Conservation (phyloP, 225 moss, liverwort and hornwort species). For the Bryum argenteum region DNA sequence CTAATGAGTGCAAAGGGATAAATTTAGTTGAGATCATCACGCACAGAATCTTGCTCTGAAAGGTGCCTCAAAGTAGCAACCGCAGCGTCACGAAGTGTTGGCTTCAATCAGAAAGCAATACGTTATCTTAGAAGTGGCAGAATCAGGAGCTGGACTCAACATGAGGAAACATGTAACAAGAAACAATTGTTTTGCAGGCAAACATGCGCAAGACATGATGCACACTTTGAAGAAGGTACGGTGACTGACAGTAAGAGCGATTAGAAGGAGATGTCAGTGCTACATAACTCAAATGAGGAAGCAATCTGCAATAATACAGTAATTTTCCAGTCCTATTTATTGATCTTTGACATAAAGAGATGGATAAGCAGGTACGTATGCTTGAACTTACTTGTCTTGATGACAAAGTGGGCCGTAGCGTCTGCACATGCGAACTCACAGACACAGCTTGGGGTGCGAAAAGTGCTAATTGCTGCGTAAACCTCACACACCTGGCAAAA, state of each 20-base stretch:
- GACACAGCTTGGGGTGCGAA: slow-evolving; percentile 96
- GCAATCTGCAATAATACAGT: background rate
- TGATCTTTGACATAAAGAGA: background rate
- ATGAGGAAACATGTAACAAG: slow-evolving; percentile 2
- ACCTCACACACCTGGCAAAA: slow-evolving; percentile 80
- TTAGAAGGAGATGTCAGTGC: slow-evolving; percentile 4
- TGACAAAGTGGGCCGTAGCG: slow-evolving; percentile 85
- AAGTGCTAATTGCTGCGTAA: slow-evolving; percentile 95
- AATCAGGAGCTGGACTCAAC: slow-evolving; percentile 17
- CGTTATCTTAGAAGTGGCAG: slow-evolving; percentile 1
- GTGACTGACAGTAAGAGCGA: background rate
- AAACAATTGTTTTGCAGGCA: background rate
- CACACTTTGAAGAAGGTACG: slow-evolving; percentile 3
- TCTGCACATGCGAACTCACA: slow-evolving; percentile 89
- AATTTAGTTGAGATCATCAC: slow-evolving; percentile 10
- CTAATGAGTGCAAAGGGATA: slow-evolving; percentile 14
- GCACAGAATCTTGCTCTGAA: slow-evolving; percentile 82
- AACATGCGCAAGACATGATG: slow-evolving; percentile 1
- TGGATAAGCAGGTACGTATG: background rate
- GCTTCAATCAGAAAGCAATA: slow-evolving; percentile 55
- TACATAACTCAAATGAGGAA: background rate
- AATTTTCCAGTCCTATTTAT: background rate
- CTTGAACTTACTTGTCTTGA: slow-evolving; percentile 75
- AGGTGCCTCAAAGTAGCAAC: slow-evolving; percentile 91
- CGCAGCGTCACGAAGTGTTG: slow-evolving; percentile 93